A percentile compares a stretch with the other conserved stretches of the same genome.
Evolutionary conservation across 768 basidiomycete genomes (phyloP).

Genomic region (Pleurotus cornucopiae): DNA sequence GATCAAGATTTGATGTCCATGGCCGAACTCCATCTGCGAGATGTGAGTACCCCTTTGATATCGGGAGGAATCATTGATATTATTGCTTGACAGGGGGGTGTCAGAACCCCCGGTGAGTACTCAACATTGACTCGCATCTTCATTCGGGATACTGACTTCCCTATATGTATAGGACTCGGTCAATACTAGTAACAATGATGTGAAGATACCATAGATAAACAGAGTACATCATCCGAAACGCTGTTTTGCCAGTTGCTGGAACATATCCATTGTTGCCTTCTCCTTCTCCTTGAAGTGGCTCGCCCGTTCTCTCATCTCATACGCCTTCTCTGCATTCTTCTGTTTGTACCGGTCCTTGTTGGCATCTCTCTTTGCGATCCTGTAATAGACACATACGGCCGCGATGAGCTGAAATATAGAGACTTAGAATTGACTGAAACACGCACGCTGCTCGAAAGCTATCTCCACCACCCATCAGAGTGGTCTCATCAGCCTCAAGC

Average conservation of each 20-base stretch:
- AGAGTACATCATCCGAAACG: constrained; percentile 59
- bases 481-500: constrained; percentile 72
- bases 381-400: constrained; percentile 23
- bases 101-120: neutral
- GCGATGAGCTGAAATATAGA: constrained; percentile 1
- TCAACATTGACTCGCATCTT: neutral
- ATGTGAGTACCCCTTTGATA: neutral
- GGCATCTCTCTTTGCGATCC: constrained; percentile 72
- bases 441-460: constrained; percentile 77
- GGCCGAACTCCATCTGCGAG: no score
- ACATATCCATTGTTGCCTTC: constrained; percentile 94
- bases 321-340: constrained; percentile 51
- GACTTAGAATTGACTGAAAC: neutral
- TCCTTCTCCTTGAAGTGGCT: constrained; percentile 72
- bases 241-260: constrained; percentile 86
- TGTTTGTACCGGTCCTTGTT: constrained; percentile 60
- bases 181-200: no score
- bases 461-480: constrained; percentile 78
- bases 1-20: no score
- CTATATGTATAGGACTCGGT: neutral
- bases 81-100: neutral
- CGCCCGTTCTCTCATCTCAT: constrained; percentile 56
- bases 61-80: neutral
- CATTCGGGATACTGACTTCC: neutral
- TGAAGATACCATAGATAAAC: no score